phyloP scores from a whole-genome alignment of 768 basidiomycete genomes.

The Antrodiella citrinella region DNA sequence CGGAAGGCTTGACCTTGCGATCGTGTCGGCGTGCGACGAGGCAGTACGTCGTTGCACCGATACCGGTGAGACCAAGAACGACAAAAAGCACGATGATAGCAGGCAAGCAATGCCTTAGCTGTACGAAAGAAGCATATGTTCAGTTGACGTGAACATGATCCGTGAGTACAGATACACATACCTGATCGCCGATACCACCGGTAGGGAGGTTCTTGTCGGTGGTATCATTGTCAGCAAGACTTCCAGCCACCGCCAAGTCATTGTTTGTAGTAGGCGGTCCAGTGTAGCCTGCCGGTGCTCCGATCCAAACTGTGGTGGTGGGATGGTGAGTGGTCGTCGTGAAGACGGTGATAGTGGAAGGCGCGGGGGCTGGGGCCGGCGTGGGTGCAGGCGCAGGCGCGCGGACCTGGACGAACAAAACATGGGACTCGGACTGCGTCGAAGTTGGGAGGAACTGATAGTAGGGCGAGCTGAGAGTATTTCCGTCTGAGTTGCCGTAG shows the following conservation, averaged over 20 bases:
- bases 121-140: not conserved
- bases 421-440: slow-evolving; percentile 1
- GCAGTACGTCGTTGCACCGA: slow-evolving; percentile 3
- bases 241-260: not conserved
- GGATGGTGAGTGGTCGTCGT: too few relatives aligned
- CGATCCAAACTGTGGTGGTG: slow-evolving; percentile 4
- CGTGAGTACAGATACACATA: not conserved
- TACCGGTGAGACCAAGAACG: slow-evolving; percentile 1
- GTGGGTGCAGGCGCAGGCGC: too few relatives aligned
- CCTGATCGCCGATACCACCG: slow-evolving; percentile 6
- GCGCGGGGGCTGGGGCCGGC: not conserved
- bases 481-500: not conserved
- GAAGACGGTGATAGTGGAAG: slow-evolving; percentile 7
- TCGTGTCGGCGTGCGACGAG: slow-evolving; percentile 2
- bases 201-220: slow-evolving; percentile 1
- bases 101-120: slow-evolving; percentile 8
- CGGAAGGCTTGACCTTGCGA: slow-evolving; percentile 1
- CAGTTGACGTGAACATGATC: not conserved
- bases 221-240: slow-evolving; percentile 1
- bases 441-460: slow-evolving; percentile 3
- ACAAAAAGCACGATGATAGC: slow-evolving; percentile 4
- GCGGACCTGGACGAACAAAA: not conserved
- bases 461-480: slow-evolving; percentile 1
- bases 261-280: not conserved
- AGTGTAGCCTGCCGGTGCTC: not conserved